Base-by-base conservation (phyloP, 2,329 filamentous ascomycete species). In the Thyridium curvatum region DNA sequence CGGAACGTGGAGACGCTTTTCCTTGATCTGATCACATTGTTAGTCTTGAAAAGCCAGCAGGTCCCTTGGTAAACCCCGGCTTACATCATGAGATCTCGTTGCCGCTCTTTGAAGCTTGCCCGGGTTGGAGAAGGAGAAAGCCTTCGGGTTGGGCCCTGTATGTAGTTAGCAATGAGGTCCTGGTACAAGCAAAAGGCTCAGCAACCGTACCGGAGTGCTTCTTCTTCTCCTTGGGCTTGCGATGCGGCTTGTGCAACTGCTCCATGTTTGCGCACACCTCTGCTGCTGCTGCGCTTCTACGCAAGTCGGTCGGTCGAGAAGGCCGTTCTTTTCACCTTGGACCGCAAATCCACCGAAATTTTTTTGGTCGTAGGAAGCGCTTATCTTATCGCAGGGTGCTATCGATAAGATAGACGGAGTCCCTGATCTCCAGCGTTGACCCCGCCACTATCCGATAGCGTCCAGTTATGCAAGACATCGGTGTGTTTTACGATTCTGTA, bases 1-100 rank as follows among this genome's bases (percentile, higher is more conserved):
- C 33, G 93, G 93, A 14, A 98, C 93, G 72, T 98, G 94, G 30
- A 97, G 74, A 43, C 91, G 80, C 66, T 94, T 96, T 66, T 98
- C 94, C 74, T 88, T 93, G 63, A 95, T 82, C 84, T 90, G 42
- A 16, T 39, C 15, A 18, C 8, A 2, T 38, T 34, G 38, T 61
- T 39, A 65, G 16, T n/a, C 4, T 16, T 4, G 18, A 35, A 29
- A 17, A 10, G 17, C 3, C 14, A 6, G n/a, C 18, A 12, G 7
- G 21, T 26, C 21, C 10, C 21, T n/a, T n/a, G n/a, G 14, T 3
- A 13, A n/a, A 5, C 37, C 12, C 26, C 41, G 37, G 13, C 68
- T 18, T 67, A 83, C 81, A 74, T 87, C 83, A 54, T 82, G 74
- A 42, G 81, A 84, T 55, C 85, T 72, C 38, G 82, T 80, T 5